Base-by-base conservation (phyloP, 805 yeast genomes). In the Brettanomyces naardenensis region DNA sequence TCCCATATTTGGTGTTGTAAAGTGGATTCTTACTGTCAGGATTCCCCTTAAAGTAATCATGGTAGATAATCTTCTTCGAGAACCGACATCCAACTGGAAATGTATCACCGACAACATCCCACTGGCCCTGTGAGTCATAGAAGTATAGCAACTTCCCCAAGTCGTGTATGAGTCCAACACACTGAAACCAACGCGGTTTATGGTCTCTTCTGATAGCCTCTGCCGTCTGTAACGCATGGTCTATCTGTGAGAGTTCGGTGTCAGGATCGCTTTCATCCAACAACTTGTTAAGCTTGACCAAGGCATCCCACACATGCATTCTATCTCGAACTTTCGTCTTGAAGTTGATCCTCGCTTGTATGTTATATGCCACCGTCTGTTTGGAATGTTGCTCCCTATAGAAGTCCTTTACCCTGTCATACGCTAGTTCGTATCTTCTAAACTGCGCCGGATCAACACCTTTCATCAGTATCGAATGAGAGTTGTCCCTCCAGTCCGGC, bases 71-170 rank as follows among this genome's bases (percentile, higher is more conserved):
- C 44, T 71, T 69, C 40, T 69, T 69, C 48, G 74, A 76, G 49
- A 68, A 79, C 41, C 68, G 68, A 53, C 88, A 80, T 3, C 88
- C 88, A 19, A 80, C 84, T 0, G 87, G 84, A 49, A 80, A 80
- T 3, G 87, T 80, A 52, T 80, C 88, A 5, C 88, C 88, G 17
- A 80, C 88, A 22, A 80, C 88, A 51, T 80, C 86, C 87, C 87
- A 80, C 53, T 80, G 87, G 6, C 87, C 87, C 47, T 74, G 67
- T 11, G 85, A 78, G 47, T 78, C 86, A 49, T 72, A 80, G 45
- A 79, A 80, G 52, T 80, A 80, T 14, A 80, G 61, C 14, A 80
- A 64, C 49, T 80, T 80, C 1, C 88, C 88, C 42, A 80, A 59
- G 52, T 80, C 88, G 50, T 80, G 88, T 29, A 80, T 76, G 23